These are phyloP conservation scores for Podaxis sp. DNA, from an alignment of 768 basidiomycete genomes.

Conservation along the genomic window DNA sequence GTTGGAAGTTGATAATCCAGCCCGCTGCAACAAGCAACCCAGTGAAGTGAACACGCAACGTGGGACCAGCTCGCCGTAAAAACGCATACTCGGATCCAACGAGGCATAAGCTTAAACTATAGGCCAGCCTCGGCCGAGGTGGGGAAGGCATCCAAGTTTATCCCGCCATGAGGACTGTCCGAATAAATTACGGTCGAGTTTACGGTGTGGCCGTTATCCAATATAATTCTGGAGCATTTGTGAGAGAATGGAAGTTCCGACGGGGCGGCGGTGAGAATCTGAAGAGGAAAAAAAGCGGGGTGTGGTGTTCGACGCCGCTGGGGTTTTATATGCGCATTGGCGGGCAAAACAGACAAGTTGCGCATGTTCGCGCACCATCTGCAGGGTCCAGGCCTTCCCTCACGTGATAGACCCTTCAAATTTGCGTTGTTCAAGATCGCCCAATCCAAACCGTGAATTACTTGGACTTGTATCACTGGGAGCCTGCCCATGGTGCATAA, in stretches of 20 bases:
- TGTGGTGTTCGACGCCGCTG: neutral
- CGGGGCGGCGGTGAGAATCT: neutral
- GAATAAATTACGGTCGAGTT: neutral
- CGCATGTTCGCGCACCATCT: neutral
- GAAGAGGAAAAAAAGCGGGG: neutral
- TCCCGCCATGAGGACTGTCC: conserved; percentile 1
- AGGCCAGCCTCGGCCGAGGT: neutral
- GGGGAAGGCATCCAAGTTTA: neutral
- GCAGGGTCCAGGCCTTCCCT: neutral
- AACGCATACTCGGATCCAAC: neutral
- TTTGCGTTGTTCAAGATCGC: neutral
- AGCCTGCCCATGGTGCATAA: neutral
- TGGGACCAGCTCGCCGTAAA: neutral
- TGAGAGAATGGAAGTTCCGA: neutral
- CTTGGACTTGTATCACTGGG: neutral
- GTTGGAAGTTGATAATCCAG: neutral
- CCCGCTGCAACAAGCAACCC: neutral
- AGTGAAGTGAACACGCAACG: neutral
- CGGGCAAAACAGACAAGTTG: conserved; percentile 1
- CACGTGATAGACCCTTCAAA: neutral
- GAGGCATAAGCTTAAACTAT: neutral
- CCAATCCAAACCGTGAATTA: neutral
- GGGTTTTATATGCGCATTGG: neutral
- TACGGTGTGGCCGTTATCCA: neutral
- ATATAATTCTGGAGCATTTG: neutral